phyloP scores from a whole-genome alignment of 169 alveolate species.

The Cryptosporidium parvum region DNA sequence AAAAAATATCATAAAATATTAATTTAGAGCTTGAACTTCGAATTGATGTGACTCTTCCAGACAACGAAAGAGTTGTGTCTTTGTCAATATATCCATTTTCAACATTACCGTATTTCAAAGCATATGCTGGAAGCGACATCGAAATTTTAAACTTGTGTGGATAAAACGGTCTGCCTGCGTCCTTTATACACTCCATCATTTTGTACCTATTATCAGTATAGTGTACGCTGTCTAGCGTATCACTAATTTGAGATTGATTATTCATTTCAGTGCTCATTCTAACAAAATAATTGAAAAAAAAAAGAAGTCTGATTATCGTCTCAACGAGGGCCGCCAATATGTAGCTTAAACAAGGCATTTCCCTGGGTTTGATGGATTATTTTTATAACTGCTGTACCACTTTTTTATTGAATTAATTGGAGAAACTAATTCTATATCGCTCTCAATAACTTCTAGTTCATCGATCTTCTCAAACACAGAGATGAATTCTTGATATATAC shows the following conservation, averaged over 20 bases:
- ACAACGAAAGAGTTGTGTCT: slow-evolving; percentile 83
- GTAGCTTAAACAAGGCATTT: background rate
- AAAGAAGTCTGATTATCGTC: slow-evolving; percentile 5
- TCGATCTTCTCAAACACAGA: slow-evolving; percentile 15
- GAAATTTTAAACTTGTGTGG: slow-evolving; percentile 91
- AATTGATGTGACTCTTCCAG: slow-evolving; percentile 93
- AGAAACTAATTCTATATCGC: slow-evolving; percentile 9
- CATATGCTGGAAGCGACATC: slow-evolving; percentile 88
- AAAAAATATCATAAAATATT: slow-evolving; percentile 90
- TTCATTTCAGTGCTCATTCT: slow-evolving; percentile 13
- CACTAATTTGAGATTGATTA: background rate
- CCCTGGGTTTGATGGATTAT: background rate
- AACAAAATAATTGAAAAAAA: background rate
- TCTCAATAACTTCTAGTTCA: slow-evolving; percentile 14
- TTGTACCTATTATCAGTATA: slow-evolving; percentile 41
- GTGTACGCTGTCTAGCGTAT: slow-evolving; percentile 10
- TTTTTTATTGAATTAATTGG: slow-evolving; percentile 5
- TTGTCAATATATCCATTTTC: slow-evolving; percentile 91
- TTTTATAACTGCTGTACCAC: slow-evolving; percentile 12
- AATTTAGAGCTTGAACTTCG: slow-evolving; percentile 92
- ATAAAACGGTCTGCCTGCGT: slow-evolving; percentile 75
- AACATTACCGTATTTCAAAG: slow-evolving; percentile 86
- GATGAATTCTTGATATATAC: slow-evolving; percentile 37
- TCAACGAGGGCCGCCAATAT: slow-evolving; percentile 15
- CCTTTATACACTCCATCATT: slow-evolving; percentile 52